phyloP scores from a whole-genome alignment of 768 basidiomycete genomes.

The Mycena sanguinolenta region DNA sequence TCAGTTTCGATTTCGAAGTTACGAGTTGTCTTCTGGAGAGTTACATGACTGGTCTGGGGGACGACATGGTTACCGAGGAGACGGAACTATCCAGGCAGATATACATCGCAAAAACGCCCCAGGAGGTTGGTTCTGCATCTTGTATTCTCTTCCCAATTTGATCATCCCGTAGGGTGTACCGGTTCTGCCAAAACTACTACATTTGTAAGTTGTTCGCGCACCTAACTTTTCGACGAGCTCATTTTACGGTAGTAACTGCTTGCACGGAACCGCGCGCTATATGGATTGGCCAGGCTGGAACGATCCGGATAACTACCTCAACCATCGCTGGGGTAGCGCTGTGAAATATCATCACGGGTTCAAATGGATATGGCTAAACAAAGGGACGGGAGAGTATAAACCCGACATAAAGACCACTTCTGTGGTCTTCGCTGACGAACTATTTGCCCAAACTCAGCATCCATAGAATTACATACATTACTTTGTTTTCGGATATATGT shows the following conservation, averaged over 20 bases:
- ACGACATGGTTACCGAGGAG: slow-evolving; percentile 51
- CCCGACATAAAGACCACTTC: slow-evolving; percentile 47
- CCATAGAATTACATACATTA: slow-evolving; percentile 15
- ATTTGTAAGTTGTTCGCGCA: slow-evolving; percentile 55
- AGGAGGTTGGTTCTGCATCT: slow-evolving; percentile 43
- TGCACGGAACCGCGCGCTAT: slow-evolving; percentile 56
- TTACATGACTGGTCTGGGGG: slow-evolving; percentile 58
- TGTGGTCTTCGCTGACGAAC: slow-evolving; percentile 58
- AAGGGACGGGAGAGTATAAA: slow-evolving; percentile 38
- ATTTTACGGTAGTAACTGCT: slow-evolving; percentile 51
- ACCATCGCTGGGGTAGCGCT: slow-evolving; percentile 58
- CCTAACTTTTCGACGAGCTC: background rate
- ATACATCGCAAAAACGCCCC: slow-evolving; percentile 54
- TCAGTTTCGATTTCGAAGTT: slow-evolving; percentile 63
- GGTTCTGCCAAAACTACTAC: slow-evolving; percentile 61
- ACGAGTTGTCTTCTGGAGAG: slow-evolving; percentile 63
- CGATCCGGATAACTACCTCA: slow-evolving; percentile 54
- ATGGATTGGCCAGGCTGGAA: slow-evolving; percentile 62
- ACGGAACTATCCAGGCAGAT: slow-evolving; percentile 52
- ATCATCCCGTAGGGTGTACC: slow-evolving; percentile 45
- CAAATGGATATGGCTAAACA: slow-evolving; percentile 67
- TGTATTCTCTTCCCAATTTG: background rate
- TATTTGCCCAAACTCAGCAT: slow-evolving; percentile 28
- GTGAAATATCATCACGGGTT: slow-evolving; percentile 60
- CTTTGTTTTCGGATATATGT: slow-evolving; percentile 9